Base-by-base conservation (phyloP, 2,329 filamentous ascomycete genomes). In the Raffaelea ambrosiae region DNA sequence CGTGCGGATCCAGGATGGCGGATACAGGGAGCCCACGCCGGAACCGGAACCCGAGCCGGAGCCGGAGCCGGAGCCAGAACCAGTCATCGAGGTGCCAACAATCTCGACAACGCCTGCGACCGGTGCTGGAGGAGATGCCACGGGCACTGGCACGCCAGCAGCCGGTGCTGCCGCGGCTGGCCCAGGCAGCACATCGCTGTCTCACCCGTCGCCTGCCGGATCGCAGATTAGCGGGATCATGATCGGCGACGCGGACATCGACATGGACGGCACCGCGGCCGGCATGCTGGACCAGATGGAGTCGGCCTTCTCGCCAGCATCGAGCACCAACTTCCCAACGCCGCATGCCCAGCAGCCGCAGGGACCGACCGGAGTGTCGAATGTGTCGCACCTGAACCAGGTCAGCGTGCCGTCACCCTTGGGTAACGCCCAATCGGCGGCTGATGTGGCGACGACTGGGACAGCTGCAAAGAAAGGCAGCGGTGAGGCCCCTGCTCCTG, bases 1-100 rank as follows among this genome's bases (percentile, higher is more conserved):
- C 8, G 74, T 78, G 35, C 83, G 87, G 41, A 74, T 94, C 40
- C 81, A 93, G 58, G 85, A 86, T 58, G 89, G 88, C 43, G 88
- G 88, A 3, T 81, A 75, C 52, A 77, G 88, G 63, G 79, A 88
- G 52, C 75, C 73, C 7, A 68, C 66, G 5, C 72, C 75, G 3
- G 69, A 74, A 54, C 70, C 62, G 16, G 57, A 59, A 23, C 57
- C 54, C 13, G 62, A 63, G 29, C 55, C 64, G 5, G 58, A 59
- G 36, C 62, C 61, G 3, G 57, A 60, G 20, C 59, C 64, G 14
- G 53, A 55, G 14, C 53, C 54, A 13, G 51, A 49, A 13, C 46
- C 57, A 61, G 26, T 58, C 56, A 20, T 55, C 55, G 49, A 48
- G 5, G 48, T 52, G 36, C 53, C 53, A 2, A 22, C 29, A n/a